Conservation (phyloP, 2,329 filamentous ascomycete genomes). For the Pseudogymnoascus sp. region DNA sequence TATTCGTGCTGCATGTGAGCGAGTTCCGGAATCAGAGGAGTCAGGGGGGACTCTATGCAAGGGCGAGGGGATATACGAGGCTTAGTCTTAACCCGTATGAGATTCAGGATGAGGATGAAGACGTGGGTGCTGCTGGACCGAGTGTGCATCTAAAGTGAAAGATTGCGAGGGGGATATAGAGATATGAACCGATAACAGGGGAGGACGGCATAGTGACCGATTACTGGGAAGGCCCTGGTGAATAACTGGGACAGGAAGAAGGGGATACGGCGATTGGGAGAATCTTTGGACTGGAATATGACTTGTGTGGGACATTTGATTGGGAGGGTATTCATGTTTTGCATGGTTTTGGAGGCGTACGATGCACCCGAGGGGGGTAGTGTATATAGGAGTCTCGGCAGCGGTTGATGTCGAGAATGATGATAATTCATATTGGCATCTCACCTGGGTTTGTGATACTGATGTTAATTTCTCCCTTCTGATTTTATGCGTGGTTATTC, state of each 20-base stretch:
- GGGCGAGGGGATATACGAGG: slow-evolving; percentile 3
- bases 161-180: neutral
- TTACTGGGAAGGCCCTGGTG: neutral
- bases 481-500: neutral
- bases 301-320: neutral
- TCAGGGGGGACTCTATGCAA: neutral
- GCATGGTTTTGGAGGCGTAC: neutral
- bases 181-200: neutral
- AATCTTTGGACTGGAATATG: neutral
- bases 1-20: neutral
- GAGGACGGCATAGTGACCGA: neutral
- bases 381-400: neutral
- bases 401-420: neutral
- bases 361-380: neutral
- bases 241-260: neutral
- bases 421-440: neutral
- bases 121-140: neutral
- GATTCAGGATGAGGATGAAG: slow-evolving; percentile 5
- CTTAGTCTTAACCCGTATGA: slow-evolving; percentile 3
- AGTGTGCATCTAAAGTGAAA: neutral
- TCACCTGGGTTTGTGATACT: neutral
- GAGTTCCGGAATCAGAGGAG: neutral
- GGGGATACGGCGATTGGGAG: neutral
- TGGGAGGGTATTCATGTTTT: neutral
- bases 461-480: neutral